Conservation (phyloP, 169 alveolate species). For the Eimeria praecox region DNA sequence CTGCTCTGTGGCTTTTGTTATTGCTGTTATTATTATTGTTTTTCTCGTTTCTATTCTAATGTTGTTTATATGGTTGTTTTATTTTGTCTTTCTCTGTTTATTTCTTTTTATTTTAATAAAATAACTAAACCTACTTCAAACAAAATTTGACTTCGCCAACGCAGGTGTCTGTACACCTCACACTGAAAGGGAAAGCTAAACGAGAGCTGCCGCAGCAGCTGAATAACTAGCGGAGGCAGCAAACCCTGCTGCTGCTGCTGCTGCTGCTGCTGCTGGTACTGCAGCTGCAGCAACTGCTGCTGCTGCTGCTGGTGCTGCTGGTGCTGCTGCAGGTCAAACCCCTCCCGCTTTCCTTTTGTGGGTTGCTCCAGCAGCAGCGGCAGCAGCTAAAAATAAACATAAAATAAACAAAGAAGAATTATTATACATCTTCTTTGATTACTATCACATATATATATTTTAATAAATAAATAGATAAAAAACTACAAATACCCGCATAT, state of each 20-base stretch:
- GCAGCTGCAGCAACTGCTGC: not conserved
- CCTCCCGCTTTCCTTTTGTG: not conserved
- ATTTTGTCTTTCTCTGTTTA: not conserved
- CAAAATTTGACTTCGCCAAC: slow-evolving; percentile 1
- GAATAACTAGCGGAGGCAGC: slow-evolving; percentile 13
- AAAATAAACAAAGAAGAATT: not conserved
- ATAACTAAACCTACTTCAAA: not conserved
- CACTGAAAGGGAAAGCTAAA: slow-evolving; percentile 25
- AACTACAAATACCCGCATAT: too few species aligned
- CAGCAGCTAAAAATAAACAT: not conserved
- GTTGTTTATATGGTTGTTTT: not conserved
- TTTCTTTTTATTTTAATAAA: too few species aligned
- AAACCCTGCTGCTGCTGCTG: slow-evolving; percentile 16
- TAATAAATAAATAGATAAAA: not conserved
- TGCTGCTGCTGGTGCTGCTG: not conserved
- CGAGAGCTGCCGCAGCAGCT: not conserved
- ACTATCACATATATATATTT: not conserved
- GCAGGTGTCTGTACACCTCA: slow-evolving; percentile 22
- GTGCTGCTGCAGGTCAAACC: not conserved
- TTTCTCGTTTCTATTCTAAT: too few species aligned
- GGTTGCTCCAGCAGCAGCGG: slow-evolving; percentile 23
- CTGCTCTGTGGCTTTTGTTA: too few species aligned
- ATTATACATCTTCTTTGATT: not conserved
- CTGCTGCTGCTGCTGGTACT: slow-evolving; percentile 16
- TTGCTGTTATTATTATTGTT: too few species aligned